Base-by-base conservation (phyloP, 2,329 filamentous ascomycete species). In the Aspergillus sp. region DNA sequence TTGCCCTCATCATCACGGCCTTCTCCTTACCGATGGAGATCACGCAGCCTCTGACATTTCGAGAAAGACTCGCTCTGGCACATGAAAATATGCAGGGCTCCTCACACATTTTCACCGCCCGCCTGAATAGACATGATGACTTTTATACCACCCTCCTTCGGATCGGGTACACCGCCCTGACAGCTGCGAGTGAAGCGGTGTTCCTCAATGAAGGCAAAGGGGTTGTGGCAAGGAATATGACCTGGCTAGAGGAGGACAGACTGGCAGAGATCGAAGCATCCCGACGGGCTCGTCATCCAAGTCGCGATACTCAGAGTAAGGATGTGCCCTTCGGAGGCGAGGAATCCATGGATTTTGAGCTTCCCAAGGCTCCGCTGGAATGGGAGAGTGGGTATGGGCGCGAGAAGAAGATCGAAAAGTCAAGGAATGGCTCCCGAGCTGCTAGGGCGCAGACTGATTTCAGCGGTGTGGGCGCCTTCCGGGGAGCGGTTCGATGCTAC, bases 31-130 rank as follows among this genome's bases (percentile, higher is more conserved):
- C 85, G 9, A 73, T 77, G 5, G 78, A 77, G 32, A 71, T 75
- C 48, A 70, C 73, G 5, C 69, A 66, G 16, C 70, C 73, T 3
- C 61, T 74, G 24, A 77, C 79, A 1, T 69, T 82, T 49, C 72
- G 71, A 35, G 82, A 89, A 62, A 81, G 90, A 44, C 76, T 95
- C 22, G 67, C 73, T 1, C 79, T 82, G 46, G 92, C 93, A 0
- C 90, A 95, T 65, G 83, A 83, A 45, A 97, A 97, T 60, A 87
- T 97, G 80, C 92, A 96, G 71, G 92, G 92, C 2, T 94, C 94
- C 53, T 84, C 93, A 3, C 91, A 94, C 11, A 79, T 96, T 19
- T 88, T 88, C 1, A 86, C 88, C 36, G 83, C 96, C 35, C 84
- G 86, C 11, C 83, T 97, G 50, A 89, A 86, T 41, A 85, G 88